Conservation (phyloP, 2,329 filamentous ascomycete genomes). For the Sclerotinia nivalis region DNA sequence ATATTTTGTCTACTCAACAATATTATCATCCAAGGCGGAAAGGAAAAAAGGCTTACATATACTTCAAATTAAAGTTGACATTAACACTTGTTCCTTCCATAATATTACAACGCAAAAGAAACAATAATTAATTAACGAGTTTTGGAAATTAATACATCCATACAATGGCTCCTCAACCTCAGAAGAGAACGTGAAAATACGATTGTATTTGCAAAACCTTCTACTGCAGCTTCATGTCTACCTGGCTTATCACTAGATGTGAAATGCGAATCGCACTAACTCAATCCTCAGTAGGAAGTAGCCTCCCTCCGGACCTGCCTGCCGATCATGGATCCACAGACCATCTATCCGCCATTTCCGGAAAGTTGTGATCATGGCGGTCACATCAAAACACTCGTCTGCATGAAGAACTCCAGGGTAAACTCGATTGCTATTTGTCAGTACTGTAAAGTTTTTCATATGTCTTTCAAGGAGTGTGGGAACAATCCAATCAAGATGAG, state of each 20-base stretch:
- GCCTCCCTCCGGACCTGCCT: not conserved
- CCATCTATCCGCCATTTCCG: not conserved
- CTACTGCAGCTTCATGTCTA: not conserved
- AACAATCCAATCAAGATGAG: constrained; percentile 6
- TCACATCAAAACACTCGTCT: not conserved
- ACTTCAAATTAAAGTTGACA: not conserved
- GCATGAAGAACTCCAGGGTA: not conserved
- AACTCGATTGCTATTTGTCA: not conserved
- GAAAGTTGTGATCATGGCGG: not conserved
- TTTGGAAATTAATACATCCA: constrained; percentile 3
- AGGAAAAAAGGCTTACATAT: not conserved
- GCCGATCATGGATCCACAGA: constrained; percentile 1
- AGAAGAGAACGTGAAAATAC: not conserved
- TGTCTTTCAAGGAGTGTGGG: not conserved
- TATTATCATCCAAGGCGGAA: not conserved
- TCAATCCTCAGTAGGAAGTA: not conserved
- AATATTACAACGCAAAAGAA: not conserved
- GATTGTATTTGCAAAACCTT: not conserved
- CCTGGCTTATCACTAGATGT: not conserved
- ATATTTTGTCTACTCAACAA: not conserved
- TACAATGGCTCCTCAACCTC: not conserved
- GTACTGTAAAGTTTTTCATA: not conserved
- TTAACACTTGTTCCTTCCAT: not conserved
- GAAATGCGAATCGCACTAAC: not conserved
- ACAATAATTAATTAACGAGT: not conserved